phyloP scores from a whole-genome alignment of 2,329 filamentous ascomycete species.

The Dactylella cylindrospora region DNA sequence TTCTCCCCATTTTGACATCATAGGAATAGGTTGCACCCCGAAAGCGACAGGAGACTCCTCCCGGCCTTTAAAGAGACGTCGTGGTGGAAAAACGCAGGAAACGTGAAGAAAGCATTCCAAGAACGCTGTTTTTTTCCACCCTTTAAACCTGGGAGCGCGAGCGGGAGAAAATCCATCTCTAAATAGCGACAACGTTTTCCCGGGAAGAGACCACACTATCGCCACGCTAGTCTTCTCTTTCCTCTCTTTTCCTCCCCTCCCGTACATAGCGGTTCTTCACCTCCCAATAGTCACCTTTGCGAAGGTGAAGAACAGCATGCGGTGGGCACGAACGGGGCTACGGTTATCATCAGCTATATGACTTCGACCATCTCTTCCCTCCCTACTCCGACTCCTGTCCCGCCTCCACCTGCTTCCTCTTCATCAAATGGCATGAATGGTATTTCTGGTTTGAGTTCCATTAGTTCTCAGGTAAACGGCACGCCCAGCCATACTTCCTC shows the following conservation, averaged over 20 bases:
- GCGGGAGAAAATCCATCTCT: constrained; percentile 13
- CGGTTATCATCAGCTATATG: constrained; percentile 34
- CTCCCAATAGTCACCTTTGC: background rate
- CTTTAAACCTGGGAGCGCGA: constrained; percentile 6
- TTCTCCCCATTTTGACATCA: background rate
- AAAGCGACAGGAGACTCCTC: background rate
- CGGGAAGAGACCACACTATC: background rate
- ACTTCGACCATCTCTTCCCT: constrained; percentile 34
- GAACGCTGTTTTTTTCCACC: too few relatives aligned
- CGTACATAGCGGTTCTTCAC: background rate
- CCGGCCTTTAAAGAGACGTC: too few relatives aligned
- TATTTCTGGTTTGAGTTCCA: constrained; percentile 18
- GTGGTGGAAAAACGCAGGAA: too few relatives aligned
- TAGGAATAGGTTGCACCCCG: background rate
- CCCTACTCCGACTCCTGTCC: constrained; percentile 22
- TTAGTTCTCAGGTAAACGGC: constrained; percentile 4
- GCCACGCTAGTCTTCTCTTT: background rate
- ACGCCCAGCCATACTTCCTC: background rate
- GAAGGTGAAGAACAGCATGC: constrained; percentile 20
- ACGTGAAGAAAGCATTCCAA: too few relatives aligned
- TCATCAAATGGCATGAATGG: constrained; percentile 36
- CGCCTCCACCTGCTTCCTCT: constrained; percentile 13
- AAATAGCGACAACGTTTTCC: constrained; percentile 20
- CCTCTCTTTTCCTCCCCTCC: background rate
- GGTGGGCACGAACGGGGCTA: constrained; percentile 37